Conservation (phyloP, 441 rosid species). For the Eruca vesicaria region DNA sequence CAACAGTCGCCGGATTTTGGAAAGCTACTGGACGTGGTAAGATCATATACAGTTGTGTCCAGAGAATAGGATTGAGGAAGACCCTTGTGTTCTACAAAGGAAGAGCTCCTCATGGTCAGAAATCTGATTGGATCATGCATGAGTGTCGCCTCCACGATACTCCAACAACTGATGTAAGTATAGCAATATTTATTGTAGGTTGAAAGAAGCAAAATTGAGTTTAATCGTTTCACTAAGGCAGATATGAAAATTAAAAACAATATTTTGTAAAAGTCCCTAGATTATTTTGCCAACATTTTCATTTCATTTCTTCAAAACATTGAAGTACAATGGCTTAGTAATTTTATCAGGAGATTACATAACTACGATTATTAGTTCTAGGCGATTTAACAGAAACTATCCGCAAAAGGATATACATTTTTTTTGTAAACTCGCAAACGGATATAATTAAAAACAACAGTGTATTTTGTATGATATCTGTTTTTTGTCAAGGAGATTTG, state of each 20-base stretch:
- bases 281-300: too few relatives aligned
- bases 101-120: constrained; percentile 93
- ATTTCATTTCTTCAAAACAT: too few relatives aligned
- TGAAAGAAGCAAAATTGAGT: background rate
- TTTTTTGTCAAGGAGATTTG: too few relatives aligned
- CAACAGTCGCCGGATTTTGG: constrained; percentile 94
- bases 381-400: background rate
- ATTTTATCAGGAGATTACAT: too few relatives aligned
- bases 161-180: constrained; percentile 44
- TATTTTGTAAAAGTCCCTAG: background rate
- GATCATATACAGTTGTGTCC: constrained; percentile 71
- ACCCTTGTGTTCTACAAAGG: constrained; percentile 92
- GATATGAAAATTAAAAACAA: background rate
- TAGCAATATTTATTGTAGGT: background rate
- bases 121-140: constrained; percentile 99
- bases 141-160: constrained; percentile 82
- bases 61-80: constrained; percentile 86
- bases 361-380: background rate
- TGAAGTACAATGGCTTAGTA: too few relatives aligned
- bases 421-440: too few relatives aligned
- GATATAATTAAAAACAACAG: background rate
- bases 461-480: background rate
- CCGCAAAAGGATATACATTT: background rate
- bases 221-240: background rate
- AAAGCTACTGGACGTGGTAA: constrained; percentile 97